Evolutionary conservation across 768 basidiomycete genomes (phyloP), one percentile per base, ranked within the genome.

Genomic region (Tephrocybe sp.): DNA sequence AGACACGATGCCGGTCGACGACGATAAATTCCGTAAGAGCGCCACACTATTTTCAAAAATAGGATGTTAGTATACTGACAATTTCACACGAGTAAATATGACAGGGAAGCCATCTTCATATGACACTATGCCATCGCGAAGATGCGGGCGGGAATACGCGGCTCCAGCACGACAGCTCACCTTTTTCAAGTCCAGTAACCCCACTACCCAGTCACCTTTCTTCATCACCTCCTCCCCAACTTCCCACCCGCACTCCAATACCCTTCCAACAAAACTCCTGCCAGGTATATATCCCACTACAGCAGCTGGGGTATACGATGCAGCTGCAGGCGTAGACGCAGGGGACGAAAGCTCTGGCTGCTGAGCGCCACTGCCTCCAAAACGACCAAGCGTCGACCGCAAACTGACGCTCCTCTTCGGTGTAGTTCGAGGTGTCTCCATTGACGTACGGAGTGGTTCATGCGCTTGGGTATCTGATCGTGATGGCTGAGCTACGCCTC

Each of bases 1-100:
- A 81, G 1, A 95, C 67, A 12, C 89, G 81, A 60, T 85, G 87
- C 24, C 89, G 82, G 61, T 96, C 91, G 19, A 86, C 78, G 21
- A 90, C 74, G 52, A 96, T 80, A 70, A 92, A 96, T 68, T 97
- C 91, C n/a, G 90, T 78, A 18, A 96, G 76, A 5, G 89, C 89
- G 41, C 94, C 93, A 56, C 82, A 86, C 90, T 93, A 55, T 18
- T 30, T 9, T n/a, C 41, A 52, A 34, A 21, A 15, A 30, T 42
- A 32, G 52, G 59, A 31, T 63, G 57, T 47, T 24, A 58, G 52
- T 39, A 60, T n/a, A n/a, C n/a, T 48, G 19, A 55, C 15, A 5
- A 6, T 25, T 15, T 41, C 40, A 31, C 22, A 32, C 16, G 15
- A 44, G 35, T 25, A 37, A 19, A 53, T 9, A 27, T 27, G 40